These are phyloP conservation scores for Plenodomus biglobosus DNA, from an alignment of 2,329 filamentous ascomycete species.

Conservation along the genomic window DNA sequence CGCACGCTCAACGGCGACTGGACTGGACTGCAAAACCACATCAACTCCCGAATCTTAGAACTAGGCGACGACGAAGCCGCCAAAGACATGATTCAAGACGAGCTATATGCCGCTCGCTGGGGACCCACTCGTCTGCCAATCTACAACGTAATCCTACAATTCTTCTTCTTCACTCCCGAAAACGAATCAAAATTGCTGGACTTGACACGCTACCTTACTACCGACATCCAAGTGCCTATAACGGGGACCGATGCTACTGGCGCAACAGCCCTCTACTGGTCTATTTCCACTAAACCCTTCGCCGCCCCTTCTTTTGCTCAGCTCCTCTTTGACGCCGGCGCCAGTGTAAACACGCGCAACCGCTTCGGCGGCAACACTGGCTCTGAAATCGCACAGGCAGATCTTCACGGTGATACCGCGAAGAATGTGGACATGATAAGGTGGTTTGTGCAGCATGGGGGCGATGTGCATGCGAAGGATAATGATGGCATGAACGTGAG, in stretches of 20 bases:
- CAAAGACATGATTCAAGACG: conserved; percentile 7
- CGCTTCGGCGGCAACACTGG: conserved; percentile 12
- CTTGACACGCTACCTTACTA: conserved; percentile 11
- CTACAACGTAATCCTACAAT: conserved; percentile 13
- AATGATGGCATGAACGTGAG: conserved; percentile 18
- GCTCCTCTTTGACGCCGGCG: conserved; percentile 18
- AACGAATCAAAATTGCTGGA: conserved; percentile 5
- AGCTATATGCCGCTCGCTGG: conserved; percentile 14
- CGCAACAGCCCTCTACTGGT: conserved; percentile 15
- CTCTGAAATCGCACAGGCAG: conserved; percentile 15
- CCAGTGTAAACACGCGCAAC: conserved; percentile 13
- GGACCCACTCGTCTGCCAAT: conserved; percentile 14
- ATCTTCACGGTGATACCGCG: conserved; percentile 11
- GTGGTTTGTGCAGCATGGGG: conserved; percentile 21
- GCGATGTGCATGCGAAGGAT: conserved; percentile 19
- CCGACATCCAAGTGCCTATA: conserved; percentile 13
- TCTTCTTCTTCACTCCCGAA: conserved; percentile 6
- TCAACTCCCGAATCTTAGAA: conserved; percentile 5
- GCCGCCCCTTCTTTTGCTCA: conserved; percentile 15
- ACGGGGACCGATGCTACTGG: conserved; percentile 14
- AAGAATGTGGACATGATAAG: conserved; percentile 16
- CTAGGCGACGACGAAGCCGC: conserved; percentile 6
- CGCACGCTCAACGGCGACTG: conserved; percentile 2
- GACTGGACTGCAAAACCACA: conserved; percentile 4
- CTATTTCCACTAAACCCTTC: conserved; percentile 19